Base-by-base conservation (phyloP, 108 stramenopile species). In the Aurantiochytrium sp. region DNA sequence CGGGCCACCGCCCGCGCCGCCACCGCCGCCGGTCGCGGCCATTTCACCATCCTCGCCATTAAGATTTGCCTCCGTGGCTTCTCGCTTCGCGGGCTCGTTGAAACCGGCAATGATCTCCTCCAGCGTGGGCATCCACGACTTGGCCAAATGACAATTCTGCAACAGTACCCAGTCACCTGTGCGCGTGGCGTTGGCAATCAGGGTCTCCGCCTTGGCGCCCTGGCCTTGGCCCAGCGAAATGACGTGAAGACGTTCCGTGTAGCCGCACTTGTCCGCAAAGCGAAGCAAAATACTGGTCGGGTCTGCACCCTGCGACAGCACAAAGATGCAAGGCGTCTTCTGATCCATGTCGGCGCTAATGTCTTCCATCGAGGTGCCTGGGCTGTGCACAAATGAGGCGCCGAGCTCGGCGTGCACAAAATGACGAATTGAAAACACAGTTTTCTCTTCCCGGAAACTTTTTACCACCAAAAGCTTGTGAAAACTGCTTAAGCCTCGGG, bases 171-270 rank as follows among this genome's bases (percentile, higher is more conserved):
- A 93, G 60, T 93, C 91, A 35, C 91, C 92, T 2, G 51, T 57
- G 28, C 6, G 4, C 58, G 28, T 28, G 3, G 89, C 90, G 18
- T 88, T 23, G 45, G 58, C 89, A 5, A 95, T 90, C 19, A 94
- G 60, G 43, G 60, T 58, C 71, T 92, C 92, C 12, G 95, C 95
- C 43, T 88, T 76, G 12, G 91, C 90, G 10, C 95, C 95, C 83
- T 95, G 95, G 23, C 95, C 95, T 88, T 94, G 93, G 14, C 95
- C 95, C 19, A 95, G 71, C 28, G 92, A 92, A 25, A 95, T 93
- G 28, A 95, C 73, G 53, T 91, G 71, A 44, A 94, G 87, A 14
- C 93, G 91, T 23, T 93, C 92, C 14, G 89, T 87, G 44, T 93
- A 93, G 29, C 90, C 92, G 58, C 69, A 64, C 53, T 88, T 90